Percentiles rank a stretch among this genome's conserved stretches.
Evolutionary conservation across 1,284 basidiomycete genomes (phyloP).

Genomic region (Moniliophthora roreri): DNA sequence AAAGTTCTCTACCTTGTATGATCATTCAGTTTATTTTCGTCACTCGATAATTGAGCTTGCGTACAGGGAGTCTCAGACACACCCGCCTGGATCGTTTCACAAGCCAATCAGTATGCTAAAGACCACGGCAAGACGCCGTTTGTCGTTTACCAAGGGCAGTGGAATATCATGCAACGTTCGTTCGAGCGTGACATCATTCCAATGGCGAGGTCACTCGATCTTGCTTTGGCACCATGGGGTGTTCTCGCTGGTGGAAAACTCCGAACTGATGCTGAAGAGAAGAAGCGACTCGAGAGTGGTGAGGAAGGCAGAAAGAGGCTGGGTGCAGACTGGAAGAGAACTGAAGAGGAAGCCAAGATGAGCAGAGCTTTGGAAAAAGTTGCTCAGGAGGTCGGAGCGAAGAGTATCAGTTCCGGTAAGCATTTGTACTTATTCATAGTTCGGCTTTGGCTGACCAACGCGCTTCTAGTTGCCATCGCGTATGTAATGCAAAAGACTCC

Average conservation of each 20-base stretch:
- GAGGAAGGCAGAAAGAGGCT: constrained; percentile 30
- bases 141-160: constrained; percentile 52
- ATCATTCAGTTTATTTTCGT: neutral
- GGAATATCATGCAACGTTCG: constrained; percentile 44
- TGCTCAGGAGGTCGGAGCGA: constrained; percentile 30
- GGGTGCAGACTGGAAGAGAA: constrained; percentile 29
- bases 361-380: constrained; percentile 35
- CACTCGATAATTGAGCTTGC: neutral
- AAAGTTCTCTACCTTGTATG: constrained; percentile 50
- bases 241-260: constrained; percentile 38
- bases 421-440: neutral
- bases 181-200: constrained; percentile 57
- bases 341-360: constrained; percentile 28
- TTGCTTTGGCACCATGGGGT: constrained; percentile 41
- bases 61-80: constrained; percentile 31
- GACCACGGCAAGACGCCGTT: constrained; percentile 48
- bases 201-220: constrained; percentile 47
- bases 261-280: constrained; percentile 35
- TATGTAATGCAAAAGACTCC: constrained; percentile 41
- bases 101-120: constrained; percentile 51
- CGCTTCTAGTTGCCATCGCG: constrained; percentile 32
- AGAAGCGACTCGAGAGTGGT: constrained; percentile 29
- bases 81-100: constrained; percentile 49
- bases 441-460: neutral
- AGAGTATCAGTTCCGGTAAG: constrained; percentile 25